Evolutionary conservation across 352 stramenopile species (phyloP).

Genomic region (Hyaloperonospora brassicae): DNA sequence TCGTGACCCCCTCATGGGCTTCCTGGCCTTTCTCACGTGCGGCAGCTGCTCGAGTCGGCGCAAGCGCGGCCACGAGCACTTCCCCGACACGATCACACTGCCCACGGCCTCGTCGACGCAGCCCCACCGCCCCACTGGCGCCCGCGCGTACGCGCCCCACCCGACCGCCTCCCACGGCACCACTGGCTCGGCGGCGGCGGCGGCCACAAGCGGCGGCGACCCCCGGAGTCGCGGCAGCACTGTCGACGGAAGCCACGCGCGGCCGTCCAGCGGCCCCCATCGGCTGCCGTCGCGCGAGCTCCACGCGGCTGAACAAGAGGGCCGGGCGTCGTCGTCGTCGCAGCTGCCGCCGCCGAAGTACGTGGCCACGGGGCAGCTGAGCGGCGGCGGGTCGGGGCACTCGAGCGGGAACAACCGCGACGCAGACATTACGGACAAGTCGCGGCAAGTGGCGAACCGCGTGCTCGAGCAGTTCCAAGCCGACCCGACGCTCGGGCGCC

Average conservation of each 20-base stretch:
- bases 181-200: too few relatives aligned
- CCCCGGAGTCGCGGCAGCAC: too few relatives aligned
- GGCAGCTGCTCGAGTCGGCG: constrained; percentile 23
- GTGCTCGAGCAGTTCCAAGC: constrained; percentile 68
- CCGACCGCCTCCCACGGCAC: too few relatives aligned
- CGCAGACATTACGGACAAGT: constrained; percentile 32
- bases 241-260: too few relatives aligned
- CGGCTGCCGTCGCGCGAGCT: too few relatives aligned
- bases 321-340: too few relatives aligned
- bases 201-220: too few relatives aligned
- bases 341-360: too few relatives aligned
- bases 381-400: too few relatives aligned
- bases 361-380: too few relatives aligned
- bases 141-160: constrained; percentile 15
- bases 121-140: constrained; percentile 15
- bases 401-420: constrained; percentile 19
- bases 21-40: constrained; percentile 31
- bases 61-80: constrained; percentile 24
- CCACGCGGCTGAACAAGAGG: too few relatives aligned
- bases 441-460: constrained; percentile 37
- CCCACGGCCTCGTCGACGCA: constrained; percentile 17
- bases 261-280: too few relatives aligned
- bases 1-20: constrained; percentile 11
- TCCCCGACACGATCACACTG: constrained; percentile 34
- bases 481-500: constrained; percentile 40